A percentile compares a stretch with the other conserved stretches of the same genome.
Conservation (phyloP, 305 asterid genomes). For the Lippia alba region DNA sequence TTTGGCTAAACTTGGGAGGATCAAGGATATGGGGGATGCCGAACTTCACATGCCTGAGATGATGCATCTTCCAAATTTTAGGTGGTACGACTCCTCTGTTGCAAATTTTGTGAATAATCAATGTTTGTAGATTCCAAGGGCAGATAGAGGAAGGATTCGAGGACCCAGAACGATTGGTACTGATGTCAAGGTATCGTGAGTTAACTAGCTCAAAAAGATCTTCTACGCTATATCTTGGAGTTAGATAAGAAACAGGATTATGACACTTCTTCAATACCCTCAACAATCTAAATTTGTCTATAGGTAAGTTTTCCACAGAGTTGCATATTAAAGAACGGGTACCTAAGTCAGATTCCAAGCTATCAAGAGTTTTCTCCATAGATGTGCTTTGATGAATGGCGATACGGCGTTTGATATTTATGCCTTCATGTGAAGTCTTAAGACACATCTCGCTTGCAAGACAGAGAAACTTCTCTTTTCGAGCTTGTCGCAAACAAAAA, state of each 20-base stretch:
- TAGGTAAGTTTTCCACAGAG: neutral
- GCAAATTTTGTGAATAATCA: neutral
- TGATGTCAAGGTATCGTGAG: neutral
- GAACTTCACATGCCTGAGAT: conserved; percentile 20
- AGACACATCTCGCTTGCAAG: neutral
- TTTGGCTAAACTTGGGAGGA: neutral
- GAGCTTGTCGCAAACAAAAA: neutral
- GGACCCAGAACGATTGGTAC: neutral
- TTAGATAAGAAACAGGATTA: too few relatives aligned
- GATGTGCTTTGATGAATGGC: neutral
- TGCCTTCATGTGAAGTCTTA: neutral
- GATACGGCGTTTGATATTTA: conserved; percentile 13
- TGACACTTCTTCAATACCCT: neutral
- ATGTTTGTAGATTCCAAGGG: conserved; percentile 17
- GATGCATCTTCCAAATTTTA: conserved; percentile 18
- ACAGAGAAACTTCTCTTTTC: neutral
- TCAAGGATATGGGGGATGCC: neutral
- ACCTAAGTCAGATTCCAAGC: neutral
- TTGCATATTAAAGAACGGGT: conserved; percentile 21
- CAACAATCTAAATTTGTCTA: neutral
- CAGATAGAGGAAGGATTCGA: neutral
- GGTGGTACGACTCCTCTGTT: neutral
- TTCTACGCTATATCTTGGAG: neutral
- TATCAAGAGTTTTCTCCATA: neutral
- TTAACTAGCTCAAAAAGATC: neutral